phyloP scores from a whole-genome alignment of 352 stramenopile genomes.

The Pilasporangium apinafurcum region DNA sequence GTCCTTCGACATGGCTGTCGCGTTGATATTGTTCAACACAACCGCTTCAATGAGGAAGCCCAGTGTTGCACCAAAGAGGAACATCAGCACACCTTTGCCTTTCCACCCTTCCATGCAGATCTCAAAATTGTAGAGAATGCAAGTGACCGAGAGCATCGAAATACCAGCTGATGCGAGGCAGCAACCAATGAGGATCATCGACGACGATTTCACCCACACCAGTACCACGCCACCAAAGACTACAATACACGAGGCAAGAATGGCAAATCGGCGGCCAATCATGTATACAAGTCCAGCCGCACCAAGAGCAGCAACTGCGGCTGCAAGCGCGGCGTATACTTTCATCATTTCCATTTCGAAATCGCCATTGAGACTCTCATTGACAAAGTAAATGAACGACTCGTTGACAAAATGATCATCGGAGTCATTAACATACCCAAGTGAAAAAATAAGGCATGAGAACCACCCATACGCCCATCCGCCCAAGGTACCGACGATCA shows the following conservation, averaged over 20 bases:
- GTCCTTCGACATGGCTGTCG: slow-evolving; percentile 44
- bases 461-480: slow-evolving; percentile 80
- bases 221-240: slow-evolving; percentile 57
- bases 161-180: slow-evolving; percentile 62
- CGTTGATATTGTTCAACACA: slow-evolving; percentile 67
- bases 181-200: slow-evolving; percentile 61
- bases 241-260: slow-evolving; percentile 48
- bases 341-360: slow-evolving; percentile 69
- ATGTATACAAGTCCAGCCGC: slow-evolving; percentile 42
- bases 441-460: slow-evolving; percentile 71
- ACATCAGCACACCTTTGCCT: slow-evolving; percentile 83
- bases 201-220: slow-evolving; percentile 61
- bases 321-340: slow-evolving; percentile 54
- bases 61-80: slow-evolving; percentile 59
- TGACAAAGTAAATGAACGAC: slow-evolving; percentile 81
- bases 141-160: slow-evolving; percentile 71
- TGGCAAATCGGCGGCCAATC: slow-evolving; percentile 59
- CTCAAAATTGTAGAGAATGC: slow-evolving; percentile 84
- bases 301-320: slow-evolving; percentile 42
- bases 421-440: slow-evolving; percentile 73
- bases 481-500: slow-evolving; percentile 62
- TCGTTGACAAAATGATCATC: slow-evolving; percentile 78
- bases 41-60: slow-evolving; percentile 77
- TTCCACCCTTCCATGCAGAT: slow-evolving; percentile 85
- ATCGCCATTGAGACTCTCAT: slow-evolving; percentile 25